Evolutionary conservation across 2,329 filamentous ascomycete genomes (phyloP).

Genomic region (Stachybotrys echinatus): DNA sequence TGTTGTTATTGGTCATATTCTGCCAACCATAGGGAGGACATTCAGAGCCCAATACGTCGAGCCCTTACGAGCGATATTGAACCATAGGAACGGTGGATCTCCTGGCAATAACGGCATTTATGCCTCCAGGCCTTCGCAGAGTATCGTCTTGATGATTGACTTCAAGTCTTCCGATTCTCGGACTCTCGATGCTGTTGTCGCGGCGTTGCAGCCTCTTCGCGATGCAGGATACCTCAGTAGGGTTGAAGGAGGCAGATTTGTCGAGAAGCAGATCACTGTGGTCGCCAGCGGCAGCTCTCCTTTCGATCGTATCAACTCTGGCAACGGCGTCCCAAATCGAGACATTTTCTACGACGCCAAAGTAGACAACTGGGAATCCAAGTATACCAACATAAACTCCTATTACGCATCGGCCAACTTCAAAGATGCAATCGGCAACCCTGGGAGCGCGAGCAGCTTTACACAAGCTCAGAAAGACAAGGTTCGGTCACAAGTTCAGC

Average conservation of each 20-base stretch:
- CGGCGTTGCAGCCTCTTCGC: slow-evolving; percentile 49
- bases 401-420: slow-evolving; percentile 63
- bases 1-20: slow-evolving; percentile 60
- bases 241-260: slow-evolving; percentile 43
- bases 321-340: slow-evolving; percentile 23
- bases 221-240: slow-evolving; percentile 51
- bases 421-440: slow-evolving; percentile 43
- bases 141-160: slow-evolving; percentile 61
- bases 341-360: slow-evolving; percentile 63
- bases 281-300: slow-evolving; percentile 55
- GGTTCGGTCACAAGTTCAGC: slow-evolving; percentile 38
- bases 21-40: slow-evolving; percentile 50
- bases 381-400: slow-evolving; percentile 50
- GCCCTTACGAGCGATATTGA: slow-evolving; percentile 55
- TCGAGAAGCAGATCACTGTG: slow-evolving; percentile 57
- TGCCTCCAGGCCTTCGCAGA: slow-evolving; percentile 43
- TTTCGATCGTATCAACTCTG: slow-evolving; percentile 4
- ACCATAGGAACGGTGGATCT: slow-evolving; percentile 31
- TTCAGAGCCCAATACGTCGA: slow-evolving; percentile 59
- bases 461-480: slow-evolving; percentile 30
- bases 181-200: slow-evolving; percentile 14
- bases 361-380: slow-evolving; percentile 17
- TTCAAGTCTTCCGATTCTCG: slow-evolving; percentile 47
- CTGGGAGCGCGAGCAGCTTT: slow-evolving; percentile 1
- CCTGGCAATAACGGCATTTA: slow-evolving; percentile 44